Percentiles rank a stretch among this genome's conserved stretches.
Evolutionary conservation across 345 rosid species (phyloP).

Genomic region (Eucalyptus dawsonii): DNA sequence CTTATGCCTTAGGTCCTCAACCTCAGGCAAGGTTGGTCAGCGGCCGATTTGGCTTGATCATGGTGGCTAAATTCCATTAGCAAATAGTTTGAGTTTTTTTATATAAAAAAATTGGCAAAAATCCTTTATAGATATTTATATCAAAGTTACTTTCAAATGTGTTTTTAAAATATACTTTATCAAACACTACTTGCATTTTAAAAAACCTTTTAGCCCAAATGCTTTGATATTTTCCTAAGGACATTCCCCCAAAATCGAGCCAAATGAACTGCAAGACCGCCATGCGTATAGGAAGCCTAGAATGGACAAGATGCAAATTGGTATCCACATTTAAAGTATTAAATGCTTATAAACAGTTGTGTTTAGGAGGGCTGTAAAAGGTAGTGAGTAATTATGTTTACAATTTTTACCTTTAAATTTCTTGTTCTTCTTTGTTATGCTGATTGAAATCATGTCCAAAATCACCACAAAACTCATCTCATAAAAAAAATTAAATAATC

Average conservation of each 20-base stretch:
- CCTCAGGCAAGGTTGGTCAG: neutral
- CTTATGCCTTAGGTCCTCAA: no score
- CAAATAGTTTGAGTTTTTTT: neutral
- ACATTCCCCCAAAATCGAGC: no score
- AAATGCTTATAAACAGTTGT: neutral
- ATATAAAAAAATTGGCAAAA: neutral
- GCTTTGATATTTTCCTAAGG: neutral
- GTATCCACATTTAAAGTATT: neutral
- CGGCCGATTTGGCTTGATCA: accelerated
- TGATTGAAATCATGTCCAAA: neutral
- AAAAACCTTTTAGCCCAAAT: neutral
- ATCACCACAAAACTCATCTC: neutral
- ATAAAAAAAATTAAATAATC: neutral
- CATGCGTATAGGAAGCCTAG: accelerated
- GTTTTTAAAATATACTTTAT: no score
- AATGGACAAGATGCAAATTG: neutral
- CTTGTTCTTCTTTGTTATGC: neutral
- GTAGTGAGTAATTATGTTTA: neutral
- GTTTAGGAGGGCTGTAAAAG: neutral
- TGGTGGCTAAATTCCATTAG: neutral
- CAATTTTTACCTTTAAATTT: neutral
- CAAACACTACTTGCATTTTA: neutral
- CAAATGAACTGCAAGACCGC: neutral
- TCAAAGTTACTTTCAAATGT: neutral
- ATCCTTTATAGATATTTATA: neutral